Evolutionary conservation across 148 eudicot species (phyloP).

Genomic region (Rhododendron vialii): DNA sequence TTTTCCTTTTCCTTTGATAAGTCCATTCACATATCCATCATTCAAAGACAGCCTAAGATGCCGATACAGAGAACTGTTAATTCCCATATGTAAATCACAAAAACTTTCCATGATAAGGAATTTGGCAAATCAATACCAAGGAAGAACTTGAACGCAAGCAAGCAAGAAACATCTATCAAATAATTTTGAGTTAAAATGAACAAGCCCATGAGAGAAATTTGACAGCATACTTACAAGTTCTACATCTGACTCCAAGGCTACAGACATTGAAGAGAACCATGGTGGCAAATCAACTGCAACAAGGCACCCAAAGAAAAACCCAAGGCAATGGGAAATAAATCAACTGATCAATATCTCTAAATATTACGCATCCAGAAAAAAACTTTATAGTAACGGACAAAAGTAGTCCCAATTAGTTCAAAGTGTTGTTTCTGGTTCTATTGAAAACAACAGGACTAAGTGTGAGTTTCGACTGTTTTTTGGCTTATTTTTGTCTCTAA

Average conservation of each 20-base stretch:
- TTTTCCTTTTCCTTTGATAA: neutral
- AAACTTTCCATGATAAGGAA: neutral
- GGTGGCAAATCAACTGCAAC: constrained; percentile 89
- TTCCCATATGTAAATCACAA: neutral
- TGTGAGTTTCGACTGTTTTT: neutral
- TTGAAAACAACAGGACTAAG: neutral
- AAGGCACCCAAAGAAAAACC: neutral
- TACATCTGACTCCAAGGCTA: constrained; percentile 71
- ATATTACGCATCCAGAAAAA: neutral
- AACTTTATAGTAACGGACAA: neutral
- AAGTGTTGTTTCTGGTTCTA: neutral
- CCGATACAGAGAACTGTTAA: neutral
- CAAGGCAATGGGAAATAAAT: neutral
- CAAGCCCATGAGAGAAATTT: neutral
- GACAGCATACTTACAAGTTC: constrained; percentile 65
- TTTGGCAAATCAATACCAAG: neutral
- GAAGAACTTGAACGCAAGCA: neutral
- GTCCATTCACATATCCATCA: neutral
- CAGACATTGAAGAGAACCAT: constrained; percentile 75
- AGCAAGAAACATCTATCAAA: neutral
- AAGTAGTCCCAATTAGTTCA: neutral
- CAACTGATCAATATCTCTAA: neutral
- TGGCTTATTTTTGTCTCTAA: neutral
- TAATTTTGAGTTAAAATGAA: neutral
- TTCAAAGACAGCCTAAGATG: neutral